Base-by-base conservation (phyloP, 805 yeast species). In the Barnettozyma siamensis region DNA sequence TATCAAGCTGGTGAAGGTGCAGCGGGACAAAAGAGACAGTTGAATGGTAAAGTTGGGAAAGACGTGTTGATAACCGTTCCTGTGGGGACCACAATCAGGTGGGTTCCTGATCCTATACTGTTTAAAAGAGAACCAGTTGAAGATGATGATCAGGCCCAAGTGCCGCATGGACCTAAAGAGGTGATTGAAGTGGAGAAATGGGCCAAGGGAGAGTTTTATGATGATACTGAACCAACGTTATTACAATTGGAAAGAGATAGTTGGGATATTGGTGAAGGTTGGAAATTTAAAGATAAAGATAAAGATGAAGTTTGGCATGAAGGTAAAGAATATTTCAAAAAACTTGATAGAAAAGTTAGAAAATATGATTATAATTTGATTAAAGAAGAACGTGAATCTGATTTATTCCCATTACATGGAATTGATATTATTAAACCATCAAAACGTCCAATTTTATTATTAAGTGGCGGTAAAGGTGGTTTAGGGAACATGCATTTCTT, bases 401-500 rank as follows among this genome's bases (percentile, higher is more conserved):
- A 91, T 59, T 67, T 73, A 36, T 81, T 89, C 53, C 98, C 98
- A 0, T 44, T 84, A 3, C 67, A 71, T n/a, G 98, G 98, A 0
- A 57, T 87, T 20, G 99, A 93, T 60, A 64, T 87, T 35, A 63
- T 71, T 43, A 60, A 69, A 47, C 77, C 80, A 15, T 70, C 87
- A 0, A 72, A 72, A 2, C 74, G 72, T 34, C 96, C 98, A 2
- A 60, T 82, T 4, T 64, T 85, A 38, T 52, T 93, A 16, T 54
- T 89, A 35, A 75, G 73, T 51, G 99, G 99, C 33, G 99, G 99
- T 9, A 70, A 72, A 47, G 98, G 98, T 17, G 99, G 99, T 0
- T 70, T 91, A 67, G 99, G 99, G 1, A 93, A 93, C 61, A 88
- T 88, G 93, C 96, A 91, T 60, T 93, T 93, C 57, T 68, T 86